Evolutionary conservation across 768 basidiomycete species (phyloP).

Genomic region (Amanita pseudoporphyria): DNA sequence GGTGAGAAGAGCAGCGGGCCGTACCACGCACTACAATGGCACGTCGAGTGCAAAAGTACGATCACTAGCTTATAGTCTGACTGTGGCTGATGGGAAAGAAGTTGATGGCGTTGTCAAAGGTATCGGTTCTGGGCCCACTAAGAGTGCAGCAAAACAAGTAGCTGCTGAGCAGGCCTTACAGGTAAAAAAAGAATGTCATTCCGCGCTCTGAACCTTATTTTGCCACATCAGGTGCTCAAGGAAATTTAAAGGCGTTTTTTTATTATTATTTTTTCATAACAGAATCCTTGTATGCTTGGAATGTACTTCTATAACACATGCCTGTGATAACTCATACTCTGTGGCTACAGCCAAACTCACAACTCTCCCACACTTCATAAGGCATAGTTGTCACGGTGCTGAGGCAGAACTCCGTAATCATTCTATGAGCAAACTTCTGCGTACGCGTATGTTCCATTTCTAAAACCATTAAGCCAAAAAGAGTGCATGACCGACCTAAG

Average conservation of each 20-base stretch:
- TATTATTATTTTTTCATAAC: too few species aligned
- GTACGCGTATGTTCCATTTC: too few species aligned
- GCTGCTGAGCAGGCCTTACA: slow-evolving; percentile 38
- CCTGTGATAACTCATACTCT: too few species aligned
- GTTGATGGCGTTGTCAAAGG: slow-evolving; percentile 1
- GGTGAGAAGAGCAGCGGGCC: slow-evolving; percentile 35
- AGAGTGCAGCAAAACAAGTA: slow-evolving; percentile 36
- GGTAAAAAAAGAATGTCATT: background rate
- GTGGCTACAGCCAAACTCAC: too few species aligned
- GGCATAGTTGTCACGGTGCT: too few species aligned
- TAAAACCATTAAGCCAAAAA: too few species aligned
- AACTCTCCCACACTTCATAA: too few species aligned
- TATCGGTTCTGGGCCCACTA: slow-evolving; percentile 36
- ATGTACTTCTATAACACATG: too few species aligned
- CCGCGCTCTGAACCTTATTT: background rate
- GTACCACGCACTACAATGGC: slow-evolving; percentile 42
- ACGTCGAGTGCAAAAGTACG: slow-evolving; percentile 47
- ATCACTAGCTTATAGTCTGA: slow-evolving; percentile 8
- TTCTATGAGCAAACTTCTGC: too few species aligned
- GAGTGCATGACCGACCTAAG: too few species aligned
- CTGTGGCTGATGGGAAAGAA: slow-evolving; percentile 1
- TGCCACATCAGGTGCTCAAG: background rate
- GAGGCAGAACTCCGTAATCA: too few species aligned
- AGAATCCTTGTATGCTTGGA: too few species aligned
- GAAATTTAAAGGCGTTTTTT: background rate